Percentiles rank a stretch among this genome's conserved stretches.
Evolutionary conservation across 2,329 filamentous ascomycete genomes (phyloP).

Genomic region (Calonectria multiphialidica): DNA sequence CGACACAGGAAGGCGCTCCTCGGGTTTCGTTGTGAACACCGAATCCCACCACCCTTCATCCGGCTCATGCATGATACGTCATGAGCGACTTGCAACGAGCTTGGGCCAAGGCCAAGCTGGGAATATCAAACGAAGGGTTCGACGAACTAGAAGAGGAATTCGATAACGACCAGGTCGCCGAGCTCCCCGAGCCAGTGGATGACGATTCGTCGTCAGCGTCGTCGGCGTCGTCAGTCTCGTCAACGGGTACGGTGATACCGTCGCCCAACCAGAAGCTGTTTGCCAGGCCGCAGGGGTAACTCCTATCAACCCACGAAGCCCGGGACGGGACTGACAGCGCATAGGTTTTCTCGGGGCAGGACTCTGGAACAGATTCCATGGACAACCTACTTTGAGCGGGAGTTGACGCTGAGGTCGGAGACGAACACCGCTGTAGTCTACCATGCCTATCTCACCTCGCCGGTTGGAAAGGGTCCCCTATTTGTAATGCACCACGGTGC

Average conservation of each 20-base stretch:
- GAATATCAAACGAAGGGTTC: slow-evolving; percentile 63
- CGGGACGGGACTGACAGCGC: slow-evolving; percentile 39
- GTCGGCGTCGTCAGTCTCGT: slow-evolving; percentile 86
- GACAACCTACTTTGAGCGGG: slow-evolving; percentile 92
- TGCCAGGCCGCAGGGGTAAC: slow-evolving; percentile 76
- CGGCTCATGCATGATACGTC: slow-evolving; percentile 37
- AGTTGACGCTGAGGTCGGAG: slow-evolving; percentile 77
- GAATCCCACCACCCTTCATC: slow-evolving; percentile 32
- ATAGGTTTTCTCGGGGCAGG: slow-evolving; percentile 63
- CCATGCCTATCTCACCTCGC: slow-evolving; percentile 91
- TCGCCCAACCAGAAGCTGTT: slow-evolving; percentile 80
- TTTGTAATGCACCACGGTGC: slow-evolving; percentile 97
- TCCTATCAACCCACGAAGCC: slow-evolving; percentile 12
- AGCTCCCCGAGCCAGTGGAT: slow-evolving; percentile 58
- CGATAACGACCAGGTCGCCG: slow-evolving; percentile 59
- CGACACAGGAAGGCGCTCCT: slow-evolving; percentile 10
- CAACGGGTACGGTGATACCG: slow-evolving; percentile 90
- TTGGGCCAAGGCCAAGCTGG: slow-evolving; percentile 82
- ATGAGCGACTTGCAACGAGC: slow-evolving; percentile 88
- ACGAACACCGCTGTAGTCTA: slow-evolving; percentile 67
- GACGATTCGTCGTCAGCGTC: slow-evolving; percentile 82
- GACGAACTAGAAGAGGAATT: slow-evolving; percentile 67
- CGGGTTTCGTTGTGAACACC: slow-evolving; percentile 24
- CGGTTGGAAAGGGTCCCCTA: slow-evolving; percentile 79
- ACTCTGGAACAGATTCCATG: slow-evolving; percentile 79